Base-by-base conservation (phyloP, 805 yeast genomes). In the Pichia nanzhaoensis region DNA sequence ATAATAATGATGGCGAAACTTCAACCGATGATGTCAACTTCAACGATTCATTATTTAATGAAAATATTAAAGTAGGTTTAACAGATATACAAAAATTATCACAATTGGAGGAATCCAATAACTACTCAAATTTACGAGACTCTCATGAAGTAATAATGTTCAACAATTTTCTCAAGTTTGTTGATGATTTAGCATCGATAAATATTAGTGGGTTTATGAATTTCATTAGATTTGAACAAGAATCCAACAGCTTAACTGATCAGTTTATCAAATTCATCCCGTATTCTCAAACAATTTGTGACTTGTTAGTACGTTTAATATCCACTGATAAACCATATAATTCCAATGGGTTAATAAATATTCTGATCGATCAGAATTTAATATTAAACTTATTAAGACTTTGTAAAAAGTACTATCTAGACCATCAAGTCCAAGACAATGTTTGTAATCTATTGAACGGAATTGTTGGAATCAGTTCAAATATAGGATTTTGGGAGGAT, bases 301-400 rank as follows among this genome's bases (percentile, higher is more conserved):
- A 93, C 62, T 81, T 91, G 53, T 66, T 93, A 41, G 72, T 93
- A 41, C 80, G 91, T 58, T 77, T 93, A 20, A 84, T 93, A 18
- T 88, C 95, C 40, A 83, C 96, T 0, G 99, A 93, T 65, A 90
- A 86, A 61, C 82, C 91, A 1, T 95, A 87, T 57, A 73, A 76
- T 42, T 84, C 96, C 20, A 87, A 93, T 14, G 96, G 96, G 4
- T 77, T 93, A 34, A 78, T 90, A 42, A 86, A 84, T 27, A 68
- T 80, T 9, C 70, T 93, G 46, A 77, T 83, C 51, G 75, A 73
- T 41, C 97, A 91, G 62, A 61, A 73, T 32, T 69, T 93, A 50
- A 79, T 91, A 63, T 76, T 36, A 70, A 82, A 42, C 71, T 78
- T 54, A 73, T 77, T 53, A 89, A 85, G 62, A 74, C 85, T 37